Conservation (phyloP, 2,329 filamentous ascomycete species). For the Aspergillus tanneri region DNA sequence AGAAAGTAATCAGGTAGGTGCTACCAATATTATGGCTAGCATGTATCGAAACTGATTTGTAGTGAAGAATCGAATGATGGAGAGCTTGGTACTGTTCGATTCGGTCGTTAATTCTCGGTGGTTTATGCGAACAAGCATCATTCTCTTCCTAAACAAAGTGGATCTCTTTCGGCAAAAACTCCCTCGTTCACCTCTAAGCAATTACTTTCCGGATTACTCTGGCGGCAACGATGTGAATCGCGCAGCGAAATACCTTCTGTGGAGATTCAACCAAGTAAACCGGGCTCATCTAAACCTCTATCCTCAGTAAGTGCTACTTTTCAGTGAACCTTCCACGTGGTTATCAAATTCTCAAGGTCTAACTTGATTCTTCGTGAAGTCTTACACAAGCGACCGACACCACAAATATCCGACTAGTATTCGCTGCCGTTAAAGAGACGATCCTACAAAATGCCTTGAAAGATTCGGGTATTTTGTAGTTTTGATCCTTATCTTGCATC, state of each 20-base stretch:
- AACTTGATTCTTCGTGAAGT: slow-evolving; percentile 52
- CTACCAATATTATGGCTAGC: background rate
- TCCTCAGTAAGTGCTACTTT: slow-evolving; percentile 74
- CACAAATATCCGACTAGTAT: slow-evolving; percentile 95
- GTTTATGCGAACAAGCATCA: slow-evolving; percentile 99
- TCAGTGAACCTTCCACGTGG: background rate
- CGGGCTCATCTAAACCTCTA: slow-evolving; percentile 93
- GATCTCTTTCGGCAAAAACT: slow-evolving; percentile 97
- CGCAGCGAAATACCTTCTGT: slow-evolving; percentile 94
- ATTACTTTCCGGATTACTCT: slow-evolving; percentile 97
- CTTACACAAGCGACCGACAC: slow-evolving; percentile 98
- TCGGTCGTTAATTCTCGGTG: slow-evolving; percentile 98
- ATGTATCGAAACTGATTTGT: slow-evolving; percentile 11
- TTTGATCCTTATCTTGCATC: background rate
- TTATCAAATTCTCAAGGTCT: background rate
- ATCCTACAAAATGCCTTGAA: slow-evolving; percentile 97
- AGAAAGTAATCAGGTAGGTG: slow-evolving; percentile 87
- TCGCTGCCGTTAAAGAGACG: slow-evolving; percentile 97
- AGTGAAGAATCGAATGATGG: slow-evolving; percentile 98
- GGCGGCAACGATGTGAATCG: slow-evolving; percentile 97
- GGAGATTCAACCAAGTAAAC: slow-evolving; percentile 99
- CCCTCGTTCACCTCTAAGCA: slow-evolving; percentile 79
- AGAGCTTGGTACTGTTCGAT: slow-evolving; percentile 92
- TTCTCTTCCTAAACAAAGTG: slow-evolving; percentile 97
- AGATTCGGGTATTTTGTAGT: slow-evolving; percentile 87